Conservation (phyloP, 192 early-diverging fungal species). For the Backusella sp. region DNA sequence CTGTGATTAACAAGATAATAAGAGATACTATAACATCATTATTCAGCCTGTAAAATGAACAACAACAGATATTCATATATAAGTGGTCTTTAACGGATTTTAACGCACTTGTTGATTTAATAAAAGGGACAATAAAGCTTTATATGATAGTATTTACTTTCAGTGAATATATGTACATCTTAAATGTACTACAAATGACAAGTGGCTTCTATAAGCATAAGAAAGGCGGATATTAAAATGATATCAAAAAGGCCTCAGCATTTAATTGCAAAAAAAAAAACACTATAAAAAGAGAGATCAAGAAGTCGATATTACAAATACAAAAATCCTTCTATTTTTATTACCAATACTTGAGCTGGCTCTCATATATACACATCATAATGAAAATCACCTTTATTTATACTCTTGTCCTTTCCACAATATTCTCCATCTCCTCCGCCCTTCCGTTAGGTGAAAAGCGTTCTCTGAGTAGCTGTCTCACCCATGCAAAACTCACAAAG, state of each 20-base stretch:
- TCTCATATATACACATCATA: background rate
- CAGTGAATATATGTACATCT: background rate
- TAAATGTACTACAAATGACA: background rate
- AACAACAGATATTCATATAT: background rate
- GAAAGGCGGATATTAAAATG: background rate
- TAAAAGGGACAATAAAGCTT: background rate
- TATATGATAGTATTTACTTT: background rate
- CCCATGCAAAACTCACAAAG: slow-evolving; percentile 20
- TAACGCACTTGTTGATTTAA: background rate
- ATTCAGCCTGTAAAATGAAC: background rate
- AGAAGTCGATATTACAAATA: background rate
- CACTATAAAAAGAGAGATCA: background rate
- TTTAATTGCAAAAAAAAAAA: background rate
- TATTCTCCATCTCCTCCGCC: background rate
- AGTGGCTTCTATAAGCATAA: background rate
- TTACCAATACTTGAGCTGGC: background rate
- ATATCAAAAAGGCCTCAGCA: too few species aligned
- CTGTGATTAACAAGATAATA: too few species aligned
- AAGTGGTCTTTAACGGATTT: background rate
- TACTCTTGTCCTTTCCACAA: background rate
- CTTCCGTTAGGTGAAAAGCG: slow-evolving; percentile 9
- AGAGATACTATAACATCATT: background rate
- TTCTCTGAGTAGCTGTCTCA: slow-evolving; percentile 13
- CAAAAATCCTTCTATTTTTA: background rate
- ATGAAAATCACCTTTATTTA: background rate